Evolutionary conservation across 2,329 filamentous ascomycete species (phyloP), one percentile per base, ranked within the genome.

Genomic region (Drechslerella stenobrocha): DNA sequence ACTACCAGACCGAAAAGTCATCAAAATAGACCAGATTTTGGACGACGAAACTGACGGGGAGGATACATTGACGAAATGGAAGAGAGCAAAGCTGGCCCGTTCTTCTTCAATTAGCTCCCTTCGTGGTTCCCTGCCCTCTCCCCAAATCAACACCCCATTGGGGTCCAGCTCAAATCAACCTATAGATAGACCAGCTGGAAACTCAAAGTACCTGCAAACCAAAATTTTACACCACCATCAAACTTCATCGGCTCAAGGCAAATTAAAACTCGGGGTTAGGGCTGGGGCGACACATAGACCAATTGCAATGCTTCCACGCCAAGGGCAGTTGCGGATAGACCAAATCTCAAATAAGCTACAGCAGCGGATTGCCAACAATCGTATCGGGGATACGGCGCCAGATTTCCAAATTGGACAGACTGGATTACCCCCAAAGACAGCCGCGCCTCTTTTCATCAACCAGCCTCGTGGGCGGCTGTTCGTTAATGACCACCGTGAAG

Each of bases 41-140:
- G 63, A 67, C 23, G 45, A 67, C 20, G 63, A 67, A 42, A 67
- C 63, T 28, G 63, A 67, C n/a, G 45, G 44, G 7, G 63, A 67
- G 23, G 63, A 67, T 42, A 67, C 63, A 2, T 28, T 67, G 22
- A 15, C 44, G 3, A 26, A 23, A 24, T 67, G 63, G 63, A 59
- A 35, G 23, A 35, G 44, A 6, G 50, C 20, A 40, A 55, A 60
- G 45, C 45, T 59, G 8, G 44, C 15, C 5, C 37, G 47, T 8
- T n/a, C 37, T 23, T 52, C 50, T 56, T 47, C 55, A 13, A 2
- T 30, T 26, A n/a, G 23, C 32, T 32, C 15, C 42, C 6, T 48
- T 40, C 13, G n/a, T n/a, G n/a, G n/a, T n/a, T n/a, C n/a, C n/a
- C n/a, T n/a, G 30, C 1, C 9, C 23, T 3, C 11, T 20, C 1